These are phyloP conservation scores for Boletus rufocinnamomeus DNA, from an alignment of 768 basidiomycete species.

Conservation along the genomic window DNA sequence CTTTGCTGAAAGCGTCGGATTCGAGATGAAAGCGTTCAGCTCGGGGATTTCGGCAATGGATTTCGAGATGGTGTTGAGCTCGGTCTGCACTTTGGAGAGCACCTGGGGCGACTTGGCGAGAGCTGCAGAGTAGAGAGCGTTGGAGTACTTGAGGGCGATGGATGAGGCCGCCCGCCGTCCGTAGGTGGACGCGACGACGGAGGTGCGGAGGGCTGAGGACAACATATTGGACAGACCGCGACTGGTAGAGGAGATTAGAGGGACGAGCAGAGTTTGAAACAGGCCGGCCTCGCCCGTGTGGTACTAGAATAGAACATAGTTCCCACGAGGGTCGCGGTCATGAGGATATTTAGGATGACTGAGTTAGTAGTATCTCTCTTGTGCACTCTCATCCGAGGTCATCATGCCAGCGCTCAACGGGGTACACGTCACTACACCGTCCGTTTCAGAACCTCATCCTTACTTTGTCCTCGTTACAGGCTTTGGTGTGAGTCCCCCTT, in stretches of 20 bases:
- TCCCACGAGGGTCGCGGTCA: conserved; percentile 11
- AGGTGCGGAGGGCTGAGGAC: conserved; percentile 54
- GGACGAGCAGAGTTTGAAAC: background rate
- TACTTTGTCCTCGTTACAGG: conserved; percentile 53
- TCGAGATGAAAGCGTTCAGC: conserved; percentile 71
- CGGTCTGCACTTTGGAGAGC: conserved; percentile 83
- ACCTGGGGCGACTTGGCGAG: conserved; percentile 80
- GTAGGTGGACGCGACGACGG: conserved; percentile 40
- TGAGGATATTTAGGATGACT: too few relatives aligned
- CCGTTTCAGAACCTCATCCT: conserved; percentile 33
- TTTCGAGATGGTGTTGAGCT: conserved; percentile 70
- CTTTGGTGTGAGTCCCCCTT: conserved; percentile 50
- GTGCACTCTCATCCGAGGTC: background rate
- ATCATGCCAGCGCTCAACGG: conserved; percentile 37
- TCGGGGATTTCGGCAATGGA: conserved; percentile 68
- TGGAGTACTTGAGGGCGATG: conserved; percentile 83
- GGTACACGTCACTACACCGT: conserved; percentile 6
- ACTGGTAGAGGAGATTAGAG: background rate
- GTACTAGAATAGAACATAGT: background rate
- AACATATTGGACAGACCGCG: conserved; percentile 47
- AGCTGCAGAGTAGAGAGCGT: conserved; percentile 78
- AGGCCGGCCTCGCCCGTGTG: conserved; percentile 10
- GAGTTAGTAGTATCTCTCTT: too few relatives aligned
- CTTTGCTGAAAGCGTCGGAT: conserved; percentile 86
- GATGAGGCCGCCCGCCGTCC: conserved; percentile 70